Evolutionary conservation across 352 stramenopile genomes (phyloP).

Genomic region (Globisporangium spinosum): DNA sequence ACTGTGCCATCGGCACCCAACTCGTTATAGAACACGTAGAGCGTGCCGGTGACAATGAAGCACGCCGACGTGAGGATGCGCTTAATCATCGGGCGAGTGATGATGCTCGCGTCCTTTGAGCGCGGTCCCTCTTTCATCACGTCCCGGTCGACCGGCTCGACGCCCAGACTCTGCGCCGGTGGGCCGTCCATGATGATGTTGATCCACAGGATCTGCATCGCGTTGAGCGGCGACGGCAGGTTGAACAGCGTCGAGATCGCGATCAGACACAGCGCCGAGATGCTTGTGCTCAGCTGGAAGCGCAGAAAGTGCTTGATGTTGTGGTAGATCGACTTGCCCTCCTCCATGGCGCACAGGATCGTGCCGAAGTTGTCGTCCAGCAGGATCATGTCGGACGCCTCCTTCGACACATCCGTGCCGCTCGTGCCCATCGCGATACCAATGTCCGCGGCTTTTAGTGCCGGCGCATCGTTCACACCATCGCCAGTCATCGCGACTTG

Average conservation of each 20-base stretch:
- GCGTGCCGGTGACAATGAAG: conserved; percentile 73
- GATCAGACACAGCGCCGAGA: conserved; percentile 89
- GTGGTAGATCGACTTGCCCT: conserved; percentile 95
- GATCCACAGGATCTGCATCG: conserved; percentile 97
- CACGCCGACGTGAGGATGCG: conserved; percentile 63
- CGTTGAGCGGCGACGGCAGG: conserved; percentile 83
- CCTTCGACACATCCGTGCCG: conserved; percentile 97
- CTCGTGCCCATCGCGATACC: conserved; percentile 97
- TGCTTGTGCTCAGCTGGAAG: conserved; percentile 95
- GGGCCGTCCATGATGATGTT: conserved; percentile 97
- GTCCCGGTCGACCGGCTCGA: conserved; percentile 83
- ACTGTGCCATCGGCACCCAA: conserved; percentile 84
- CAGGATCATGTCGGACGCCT: conserved; percentile 97
- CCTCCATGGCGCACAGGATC: conserved; percentile 94
- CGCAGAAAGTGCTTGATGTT: conserved; percentile 97
- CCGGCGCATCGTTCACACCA: conserved; percentile 98
- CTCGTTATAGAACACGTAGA: conserved; percentile 87
- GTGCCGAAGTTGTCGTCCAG: conserved; percentile 97
- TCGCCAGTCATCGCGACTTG: conserved; percentile 99
- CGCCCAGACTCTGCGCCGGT: conserved; percentile 78
- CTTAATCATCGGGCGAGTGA: conserved; percentile 67
- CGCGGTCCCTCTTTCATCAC: conserved; percentile 86
- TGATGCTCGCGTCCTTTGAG: conserved; percentile 71
- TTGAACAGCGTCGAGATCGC: conserved; percentile 63
- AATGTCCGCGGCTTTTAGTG: conserved; percentile 96